A percentile compares a stretch with the other conserved stretches of the same genome.
These are phyloP conservation scores for Penicillium digitatum DNA, from an alignment of 2,329 filamentous ascomycete genomes.

Conservation along the genomic window DNA sequence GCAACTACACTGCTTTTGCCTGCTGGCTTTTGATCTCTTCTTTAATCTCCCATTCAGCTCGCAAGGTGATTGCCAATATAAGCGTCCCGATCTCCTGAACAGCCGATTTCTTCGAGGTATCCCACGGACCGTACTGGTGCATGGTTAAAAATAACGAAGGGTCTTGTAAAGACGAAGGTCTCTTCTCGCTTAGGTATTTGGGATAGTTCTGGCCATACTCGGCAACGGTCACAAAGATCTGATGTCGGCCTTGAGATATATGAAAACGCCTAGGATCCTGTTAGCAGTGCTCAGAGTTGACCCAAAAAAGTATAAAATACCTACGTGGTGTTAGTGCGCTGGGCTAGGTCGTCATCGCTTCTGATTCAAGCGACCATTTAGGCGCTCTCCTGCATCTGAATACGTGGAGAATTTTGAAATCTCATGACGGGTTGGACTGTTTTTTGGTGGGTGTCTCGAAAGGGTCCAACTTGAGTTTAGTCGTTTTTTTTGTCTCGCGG, in stretches of 20 bases:
- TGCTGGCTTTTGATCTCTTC: background rate
- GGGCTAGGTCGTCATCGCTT: background rate
- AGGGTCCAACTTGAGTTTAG: background rate
- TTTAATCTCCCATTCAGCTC: background rate
- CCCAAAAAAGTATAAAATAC: background rate
- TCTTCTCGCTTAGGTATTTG: background rate
- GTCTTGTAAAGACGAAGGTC: background rate
- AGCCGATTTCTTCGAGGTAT: accelerated
- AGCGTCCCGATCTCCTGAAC: background rate
- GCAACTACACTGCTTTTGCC: background rate
- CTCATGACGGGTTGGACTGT: background rate
- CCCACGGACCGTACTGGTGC: background rate
- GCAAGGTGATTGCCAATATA: background rate
- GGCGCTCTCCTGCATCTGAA: background rate
- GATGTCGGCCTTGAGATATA: background rate
- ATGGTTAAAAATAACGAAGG: background rate
- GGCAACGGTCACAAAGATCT: background rate
- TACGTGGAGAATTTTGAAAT: accelerated
- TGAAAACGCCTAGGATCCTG: background rate
- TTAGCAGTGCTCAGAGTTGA: background rate
- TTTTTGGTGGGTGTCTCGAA: background rate
- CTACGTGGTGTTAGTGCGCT: background rate
- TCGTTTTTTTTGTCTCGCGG: too few relatives aligned
- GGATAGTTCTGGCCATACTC: background rate
- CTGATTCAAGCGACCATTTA: background rate